Evolutionary conservation across 164 flowering plant genomes (phyloP), one percentile per base, ranked within the genome.

Genomic region (Macadamia tetraphylla): DNA sequence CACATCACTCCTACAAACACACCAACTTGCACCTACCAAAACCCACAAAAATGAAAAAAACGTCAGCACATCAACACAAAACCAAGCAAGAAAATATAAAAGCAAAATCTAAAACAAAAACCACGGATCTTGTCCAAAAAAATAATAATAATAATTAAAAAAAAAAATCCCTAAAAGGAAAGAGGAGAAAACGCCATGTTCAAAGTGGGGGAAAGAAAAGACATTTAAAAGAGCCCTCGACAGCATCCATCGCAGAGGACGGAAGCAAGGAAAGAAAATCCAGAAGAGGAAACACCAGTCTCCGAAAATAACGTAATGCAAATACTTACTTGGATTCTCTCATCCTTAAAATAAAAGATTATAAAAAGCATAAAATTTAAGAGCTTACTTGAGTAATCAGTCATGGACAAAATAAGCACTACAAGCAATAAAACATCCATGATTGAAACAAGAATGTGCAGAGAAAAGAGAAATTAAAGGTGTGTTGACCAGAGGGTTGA

Each of bases 1-100:
- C 62, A 75, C 29, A 48, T 85, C 89, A 64, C 73, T 74, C 65
- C 77, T 87, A 51, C 92, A 87, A 1, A 83, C 23, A 55, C 93
- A 90, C 69, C 82, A 86, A 48, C 49, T 68, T 59, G 86, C 93
- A 76, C 78, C 95, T 83, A 61, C 51, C 17, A 59, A 60, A 51
- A 23, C 1, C 51, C 51, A 46, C 13, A 46, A 46, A 46, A 3
- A 8, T 3, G 7, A 46, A 8, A 46, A 46, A 46, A 0, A 23
- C 23, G 23, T 46, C 9, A 9, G 13, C 51, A 4, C 51, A 46
- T 46, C 51, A 8, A 46, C 1, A 46, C 51, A 1, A 46, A 46
- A 46, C 51, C 13, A 46, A 9, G 13, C 1, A 9, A 46, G 13
- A 46, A 46, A 46, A 5, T 9, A 5, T 46, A 46, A 46, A 46